Base-by-base conservation (phyloP, 2,329 filamentous ascomycete genomes). In the Colletotrichum somersetense region DNA sequence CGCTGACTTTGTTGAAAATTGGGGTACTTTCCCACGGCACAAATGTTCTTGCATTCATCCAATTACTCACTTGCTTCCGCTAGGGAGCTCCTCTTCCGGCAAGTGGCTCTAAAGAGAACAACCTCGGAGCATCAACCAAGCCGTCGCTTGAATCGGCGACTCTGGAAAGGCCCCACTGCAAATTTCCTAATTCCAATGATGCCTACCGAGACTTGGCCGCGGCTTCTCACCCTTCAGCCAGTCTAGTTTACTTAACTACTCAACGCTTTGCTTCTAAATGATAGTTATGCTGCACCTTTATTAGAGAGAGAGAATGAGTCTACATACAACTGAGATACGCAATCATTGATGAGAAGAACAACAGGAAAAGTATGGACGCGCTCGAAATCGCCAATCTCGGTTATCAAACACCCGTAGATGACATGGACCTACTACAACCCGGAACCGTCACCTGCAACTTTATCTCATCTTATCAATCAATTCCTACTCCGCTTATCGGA, bases 381-480 rank as follows among this genome's bases (percentile, higher is more conserved):
- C 40, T 46, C 44, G 5, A 23, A 23, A 16, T 38, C n/a, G 46
- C 16, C n/a, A 50, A 38, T 52, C 35, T 52, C 33, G 46, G 59
- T 40, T 52, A 20, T 40, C 33, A 52, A 50, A 30, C 5, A 23
- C 5, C 23, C 42, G 14, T 23, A 30, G 1, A 35, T 40, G 59
- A 30, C 26, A 26, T 26, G 26, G 33, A 62, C 30, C 30, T 40
- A 18, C 12, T 16, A 23, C 53, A 23, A 20, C 33, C 35, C 20
- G 33, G 53, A 38, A 38, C 20, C 30, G n/a, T 62, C 26, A 8
- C 26, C 44, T 53, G 33, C 61, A 23, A 52, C n/a, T 26, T 63
- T 40, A 63, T 53, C 48, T 63, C 48, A 53, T 63, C 61, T 53
- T 53, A 63, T 63, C 61, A 63, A 63, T 63, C 48, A 42, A 26